Evolutionary conservation across 2,329 filamentous ascomycete genomes (phyloP), one percentile per base, ranked within the genome.

Genomic region (Fusarium sp.): DNA sequence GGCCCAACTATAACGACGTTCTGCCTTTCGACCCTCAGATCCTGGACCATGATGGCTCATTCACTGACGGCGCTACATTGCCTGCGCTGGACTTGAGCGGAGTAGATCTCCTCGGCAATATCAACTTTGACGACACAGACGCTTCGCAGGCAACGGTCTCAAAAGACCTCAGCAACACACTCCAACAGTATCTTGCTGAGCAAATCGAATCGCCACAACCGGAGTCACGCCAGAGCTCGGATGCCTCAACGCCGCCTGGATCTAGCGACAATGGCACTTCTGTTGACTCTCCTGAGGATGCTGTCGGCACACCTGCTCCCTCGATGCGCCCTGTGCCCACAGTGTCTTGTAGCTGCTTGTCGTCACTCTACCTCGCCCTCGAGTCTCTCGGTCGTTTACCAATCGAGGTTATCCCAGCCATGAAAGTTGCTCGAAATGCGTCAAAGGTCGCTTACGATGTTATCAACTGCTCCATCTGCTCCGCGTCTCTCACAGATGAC

Each of bases 391-490:
- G 82, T 49, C 79, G 78, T 40, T 79, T 87, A 2, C 82, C 86
- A 1, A 67, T 68, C 5, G 80, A 84, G 40, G 79, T 87, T 19
- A 76, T 78, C 34, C 72, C 79, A 4, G 85, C 85, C 17, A 84
- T 88, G 73, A 75, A 78, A 19, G 79, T 84, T 40, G 82, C 85
- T 13, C 83, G 86, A 7, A 74, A 79, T 50, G 85, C 86, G 5
- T 80, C 83, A 33, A 82, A 80, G 56, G 77, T 82, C 1, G 86
- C 85, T 2, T 83, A 88, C 73, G 78, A 85, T 38, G 82, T 84
- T 19, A 81, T 88, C 50, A 79, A 82, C 66, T 90, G 88, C 72
- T 73, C 79, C 2, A 67, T 76, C 17, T 90, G 88, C 77, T 83
- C 82, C 51, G 76, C 80, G 24, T 76, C 79, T 34, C 57, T 80